Base-by-base conservation (phyloP, 2,329 filamentous ascomycete species). In the Tothia fuscella region DNA sequence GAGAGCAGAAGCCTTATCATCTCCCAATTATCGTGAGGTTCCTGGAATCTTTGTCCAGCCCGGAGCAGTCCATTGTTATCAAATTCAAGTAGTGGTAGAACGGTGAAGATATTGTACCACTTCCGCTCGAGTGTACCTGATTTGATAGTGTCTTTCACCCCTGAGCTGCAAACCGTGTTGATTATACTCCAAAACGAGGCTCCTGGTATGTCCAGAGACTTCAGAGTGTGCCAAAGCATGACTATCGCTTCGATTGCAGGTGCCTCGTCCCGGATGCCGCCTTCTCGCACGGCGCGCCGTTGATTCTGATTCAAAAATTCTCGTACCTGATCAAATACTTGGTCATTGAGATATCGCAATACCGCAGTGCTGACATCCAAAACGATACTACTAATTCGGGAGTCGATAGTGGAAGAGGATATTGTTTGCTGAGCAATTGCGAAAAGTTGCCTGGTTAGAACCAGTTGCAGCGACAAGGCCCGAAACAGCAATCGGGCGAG, bases 81-180 rank as follows among this genome's bases (percentile, higher is more conserved):
- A 17, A 79, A 55, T 45, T 74, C 71, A 6, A 65, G 53, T 13
- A 72, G 60, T 2, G 75, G 74, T 10, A 78, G 58, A 2, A 72
- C 49, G 1, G 62, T 65, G 48, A 76, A 74, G 1, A 74, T 30
- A n/a, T 59, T 57, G 31, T 61, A 58, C 59, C 63, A 65, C 12
- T 57, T 46, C 33, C 52, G 48, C 41, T 68, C 58, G 13, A 64
- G 55, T 38, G 49, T 45, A 14, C 49, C 47, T 5, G 66, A 35
- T 7, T 59, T 49, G 9, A 37, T 48, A 4, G 54, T 45, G 3
- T 42, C 49, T 6, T 43, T 26, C 5, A 55, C 38, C 3, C 47
- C 41, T 31, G 45, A 20, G 28, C 49, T 42, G 24, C 60, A 56
- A 47, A 52, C 59, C 22, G 55, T 49, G 26, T 63, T 62, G 9